Percentiles rank a stretch among this genome's conserved stretches.
These are phyloP conservation scores for Lathyrus aphaca DNA, from an alignment of 306 rosid species.

Conservation along the genomic window DNA sequence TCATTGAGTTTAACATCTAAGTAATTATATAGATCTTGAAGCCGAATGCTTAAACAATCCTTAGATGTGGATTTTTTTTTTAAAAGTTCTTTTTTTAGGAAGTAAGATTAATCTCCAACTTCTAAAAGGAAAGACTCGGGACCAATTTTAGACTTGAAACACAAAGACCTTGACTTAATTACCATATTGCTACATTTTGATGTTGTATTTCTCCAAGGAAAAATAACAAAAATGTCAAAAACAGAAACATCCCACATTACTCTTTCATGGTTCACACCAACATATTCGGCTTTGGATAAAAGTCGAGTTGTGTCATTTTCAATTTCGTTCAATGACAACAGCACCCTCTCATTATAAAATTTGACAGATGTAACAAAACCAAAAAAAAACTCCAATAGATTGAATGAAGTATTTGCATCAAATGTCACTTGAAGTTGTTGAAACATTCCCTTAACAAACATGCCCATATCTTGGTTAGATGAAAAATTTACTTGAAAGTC, in stretches of 20 bases:
- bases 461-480: too few species aligned
- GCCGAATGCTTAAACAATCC: slow-evolving; percentile 44
- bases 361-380: too few species aligned
- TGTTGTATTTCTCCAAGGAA: slow-evolving; percentile 65
- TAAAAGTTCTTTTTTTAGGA: slow-evolving; percentile 46
- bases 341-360: too few species aligned
- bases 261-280: slow-evolving; percentile 57
- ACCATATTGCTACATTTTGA: slow-evolving; percentile 59
- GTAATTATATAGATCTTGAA: slow-evolving; percentile 62
- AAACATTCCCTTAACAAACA: too few species aligned
- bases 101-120: slow-evolving; percentile 45
- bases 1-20: slow-evolving; percentile 65
- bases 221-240: slow-evolving; percentile 48
- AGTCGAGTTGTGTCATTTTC: too few species aligned
- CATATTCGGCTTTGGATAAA: slow-evolving; percentile 72
- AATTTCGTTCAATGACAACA: too few species aligned
- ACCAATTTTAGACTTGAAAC: slow-evolving; percentile 53
- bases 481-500: too few species aligned
- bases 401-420: too few species aligned
- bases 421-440: too few species aligned
- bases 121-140: too few species aligned
- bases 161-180: slow-evolving; percentile 55
- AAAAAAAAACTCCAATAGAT: too few species aligned
- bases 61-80: slow-evolving; percentile 46
- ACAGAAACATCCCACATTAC: slow-evolving; percentile 77